Conservation (phyloP, 2,329 filamentous ascomycete species). For the Trichoderma asperellum region DNA sequence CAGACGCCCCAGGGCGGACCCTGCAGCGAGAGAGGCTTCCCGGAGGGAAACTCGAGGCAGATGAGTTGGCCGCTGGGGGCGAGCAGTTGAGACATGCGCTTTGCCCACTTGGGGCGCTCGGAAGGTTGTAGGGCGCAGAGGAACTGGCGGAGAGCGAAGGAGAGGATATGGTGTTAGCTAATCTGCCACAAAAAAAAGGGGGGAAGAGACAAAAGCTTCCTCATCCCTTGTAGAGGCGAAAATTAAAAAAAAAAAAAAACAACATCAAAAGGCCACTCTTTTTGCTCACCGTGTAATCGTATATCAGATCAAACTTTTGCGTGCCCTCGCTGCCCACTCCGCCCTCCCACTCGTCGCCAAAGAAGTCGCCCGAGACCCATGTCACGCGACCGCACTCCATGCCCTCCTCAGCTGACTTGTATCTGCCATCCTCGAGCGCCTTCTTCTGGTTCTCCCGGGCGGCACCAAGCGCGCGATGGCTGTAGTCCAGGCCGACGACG, state of each 20-base stretch:
- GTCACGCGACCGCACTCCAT: conserved; percentile 54
- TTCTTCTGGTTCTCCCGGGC: conserved; percentile 51
- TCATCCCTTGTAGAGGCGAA: too few species aligned
- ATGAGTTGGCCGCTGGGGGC: conserved; percentile 55
- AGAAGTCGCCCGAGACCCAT: conserved; percentile 69
- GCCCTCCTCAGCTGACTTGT: conserved; percentile 49
- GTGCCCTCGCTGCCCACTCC: conserved; percentile 46
- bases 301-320: conserved; percentile 66
- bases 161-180: conserved; percentile 4
- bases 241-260: not conserved
- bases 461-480: conserved; percentile 50
- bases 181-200: too few species aligned
- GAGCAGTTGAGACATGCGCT: conserved; percentile 56
- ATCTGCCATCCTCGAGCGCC: conserved; percentile 45
- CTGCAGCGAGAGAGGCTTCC: conserved; percentile 65
- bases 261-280: not conserved
- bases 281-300: conserved; percentile 62
- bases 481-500: conserved; percentile 73
- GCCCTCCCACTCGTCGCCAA: conserved; percentile 61
- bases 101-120: conserved; percentile 58
- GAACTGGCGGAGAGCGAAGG: conserved; percentile 50
- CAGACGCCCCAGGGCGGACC: conserved; percentile 77
- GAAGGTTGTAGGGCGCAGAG: conserved; percentile 63
- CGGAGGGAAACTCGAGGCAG: conserved; percentile 77
- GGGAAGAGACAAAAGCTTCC: too few species aligned